Percentiles rank a stretch among this genome's conserved stretches.
Evolutionary conservation across 768 basidiomycete genomes (phyloP).

Genomic region (Hydnum rufescens): DNA sequence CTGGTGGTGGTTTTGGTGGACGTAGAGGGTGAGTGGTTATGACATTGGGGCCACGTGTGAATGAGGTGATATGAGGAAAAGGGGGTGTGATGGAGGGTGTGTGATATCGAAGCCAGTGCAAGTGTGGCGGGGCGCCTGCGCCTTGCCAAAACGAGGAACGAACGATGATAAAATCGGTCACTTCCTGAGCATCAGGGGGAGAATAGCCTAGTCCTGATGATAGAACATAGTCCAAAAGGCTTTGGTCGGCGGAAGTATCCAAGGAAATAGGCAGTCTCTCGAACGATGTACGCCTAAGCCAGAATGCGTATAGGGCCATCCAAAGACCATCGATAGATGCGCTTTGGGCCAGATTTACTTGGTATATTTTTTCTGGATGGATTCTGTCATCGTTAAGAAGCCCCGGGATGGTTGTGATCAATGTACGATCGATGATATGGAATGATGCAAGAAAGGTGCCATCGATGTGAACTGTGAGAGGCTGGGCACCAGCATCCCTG

Average conservation of each 20-base stretch:
- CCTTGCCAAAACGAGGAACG: constrained; percentile 32
- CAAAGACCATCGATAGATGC: not conserved
- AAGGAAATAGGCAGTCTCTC: not conserved
- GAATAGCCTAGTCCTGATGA: not conserved
- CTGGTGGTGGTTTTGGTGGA: constrained; percentile 25
- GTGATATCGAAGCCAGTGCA: constrained; percentile 20
- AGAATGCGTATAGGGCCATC: not conserved
- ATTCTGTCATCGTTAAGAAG: not conserved
- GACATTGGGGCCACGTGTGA: constrained; percentile 29
- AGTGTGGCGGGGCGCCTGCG: constrained; percentile 22
- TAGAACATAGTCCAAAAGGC: not conserved
- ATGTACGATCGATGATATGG: too few relatives aligned
- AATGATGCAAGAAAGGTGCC: not conserved
- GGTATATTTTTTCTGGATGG: not conserved
- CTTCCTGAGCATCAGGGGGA: not conserved
- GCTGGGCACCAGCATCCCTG: not conserved
- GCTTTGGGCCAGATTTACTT: not conserved
- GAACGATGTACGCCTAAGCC: not conserved
- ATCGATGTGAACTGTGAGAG: not conserved
- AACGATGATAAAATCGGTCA: constrained; percentile 21
- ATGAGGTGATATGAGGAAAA: constrained; percentile 13
- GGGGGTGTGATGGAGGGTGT: constrained; percentile 20
- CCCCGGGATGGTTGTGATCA: not conserved
- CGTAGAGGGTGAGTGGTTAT: constrained; percentile 33
- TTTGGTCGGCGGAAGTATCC: not conserved